Evolutionary conservation across 345 rosid genomes (phyloP).

Genomic region (Mercurialis annua): DNA sequence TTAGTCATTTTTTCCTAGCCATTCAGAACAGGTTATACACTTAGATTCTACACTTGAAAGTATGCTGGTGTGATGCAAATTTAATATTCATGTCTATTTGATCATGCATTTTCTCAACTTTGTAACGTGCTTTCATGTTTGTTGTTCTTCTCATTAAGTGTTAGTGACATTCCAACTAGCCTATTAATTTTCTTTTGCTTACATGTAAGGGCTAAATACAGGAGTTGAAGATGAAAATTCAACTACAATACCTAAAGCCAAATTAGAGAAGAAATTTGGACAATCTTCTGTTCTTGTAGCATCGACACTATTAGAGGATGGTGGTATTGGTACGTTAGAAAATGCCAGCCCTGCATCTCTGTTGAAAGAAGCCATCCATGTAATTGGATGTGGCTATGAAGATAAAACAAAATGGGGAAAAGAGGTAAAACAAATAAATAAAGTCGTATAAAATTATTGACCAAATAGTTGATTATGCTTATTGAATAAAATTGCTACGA

Average conservation of each 20-base stretch:
- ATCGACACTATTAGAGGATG: slow-evolving; percentile 51
- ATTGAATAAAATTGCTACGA: neutral
- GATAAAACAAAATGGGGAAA: slow-evolving; percentile 79
- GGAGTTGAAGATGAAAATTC: slow-evolving; percentile 29
- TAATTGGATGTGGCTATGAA: slow-evolving; percentile 67
- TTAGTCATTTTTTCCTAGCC: too few relatives aligned
- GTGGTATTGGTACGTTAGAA: slow-evolving; percentile 48
- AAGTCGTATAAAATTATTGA: neutral
- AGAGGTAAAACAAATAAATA: slow-evolving; percentile 43
- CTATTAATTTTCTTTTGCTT: too few relatives aligned
- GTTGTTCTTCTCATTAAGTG: neutral
- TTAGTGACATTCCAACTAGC: too few relatives aligned
- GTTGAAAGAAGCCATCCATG: slow-evolving; percentile 75
- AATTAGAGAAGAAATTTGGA: slow-evolving; percentile 68
- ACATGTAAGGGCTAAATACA: slow-evolving; percentile 16
- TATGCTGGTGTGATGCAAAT: too few relatives aligned
- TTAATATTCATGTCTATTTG: too few relatives aligned
- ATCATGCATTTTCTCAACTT: neutral
- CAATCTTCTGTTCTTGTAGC: slow-evolving; percentile 63
- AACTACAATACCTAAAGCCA: slow-evolving; percentile 22
- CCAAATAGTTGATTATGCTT: neutral
- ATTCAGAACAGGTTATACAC: too few relatives aligned
- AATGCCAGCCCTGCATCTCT: slow-evolving; percentile 53
- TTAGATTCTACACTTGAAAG: too few relatives aligned
- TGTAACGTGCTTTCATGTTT: neutral